Evolutionary conservation across 805 yeast species (phyloP).

Genomic region (Kregervanrija delftensis): DNA sequence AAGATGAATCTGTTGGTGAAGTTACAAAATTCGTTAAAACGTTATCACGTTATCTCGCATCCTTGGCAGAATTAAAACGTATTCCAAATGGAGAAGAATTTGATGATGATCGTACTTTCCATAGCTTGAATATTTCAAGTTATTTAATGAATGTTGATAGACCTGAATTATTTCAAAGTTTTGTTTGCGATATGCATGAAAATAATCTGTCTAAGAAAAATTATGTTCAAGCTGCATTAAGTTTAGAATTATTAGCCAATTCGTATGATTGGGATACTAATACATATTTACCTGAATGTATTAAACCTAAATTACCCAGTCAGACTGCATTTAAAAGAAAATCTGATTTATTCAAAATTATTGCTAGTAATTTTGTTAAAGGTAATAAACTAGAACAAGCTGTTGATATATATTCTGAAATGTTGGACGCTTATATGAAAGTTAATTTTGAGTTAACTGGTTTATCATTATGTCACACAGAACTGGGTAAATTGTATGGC

Average conservation of each 20-base stretch:
- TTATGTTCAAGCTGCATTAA: slow-evolving; percentile 75
- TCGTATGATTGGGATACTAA: slow-evolving; percentile 71
- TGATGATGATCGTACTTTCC: slow-evolving; percentile 81
- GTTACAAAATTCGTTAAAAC: slow-evolving; percentile 46
- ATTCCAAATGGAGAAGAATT: slow-evolving; percentile 81
- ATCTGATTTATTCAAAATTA: slow-evolving; percentile 60
- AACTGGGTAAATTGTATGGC: slow-evolving; percentile 60
- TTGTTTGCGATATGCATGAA: slow-evolving; percentile 67
- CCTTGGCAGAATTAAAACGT: slow-evolving; percentile 57
- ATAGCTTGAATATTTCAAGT: slow-evolving; percentile 66
- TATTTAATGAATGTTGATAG: slow-evolving; percentile 70
- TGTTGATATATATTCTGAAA: slow-evolving; percentile 67
- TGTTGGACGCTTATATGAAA: slow-evolving; percentile 66
- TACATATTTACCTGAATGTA: slow-evolving; percentile 45
- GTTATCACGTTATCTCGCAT: slow-evolving; percentile 54
- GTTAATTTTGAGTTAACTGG: slow-evolving; percentile 72
- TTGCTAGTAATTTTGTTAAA: slow-evolving; percentile 60
- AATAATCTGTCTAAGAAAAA: slow-evolving; percentile 54
- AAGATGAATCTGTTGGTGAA: slow-evolving; percentile 53
- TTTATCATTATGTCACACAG: slow-evolving; percentile 61
- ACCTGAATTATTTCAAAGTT: slow-evolving; percentile 76
- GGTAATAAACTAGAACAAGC: slow-evolving; percentile 80
- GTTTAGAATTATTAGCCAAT: slow-evolving; percentile 69
- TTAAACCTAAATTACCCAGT: slow-evolving; percentile 67
- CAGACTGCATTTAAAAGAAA: slow-evolving; percentile 78